Percentiles rank a stretch among this genome's conserved stretches.
phyloP scores from a whole-genome alignment of 108 stramenopile species.

The Nitzschia sp. region DNA sequence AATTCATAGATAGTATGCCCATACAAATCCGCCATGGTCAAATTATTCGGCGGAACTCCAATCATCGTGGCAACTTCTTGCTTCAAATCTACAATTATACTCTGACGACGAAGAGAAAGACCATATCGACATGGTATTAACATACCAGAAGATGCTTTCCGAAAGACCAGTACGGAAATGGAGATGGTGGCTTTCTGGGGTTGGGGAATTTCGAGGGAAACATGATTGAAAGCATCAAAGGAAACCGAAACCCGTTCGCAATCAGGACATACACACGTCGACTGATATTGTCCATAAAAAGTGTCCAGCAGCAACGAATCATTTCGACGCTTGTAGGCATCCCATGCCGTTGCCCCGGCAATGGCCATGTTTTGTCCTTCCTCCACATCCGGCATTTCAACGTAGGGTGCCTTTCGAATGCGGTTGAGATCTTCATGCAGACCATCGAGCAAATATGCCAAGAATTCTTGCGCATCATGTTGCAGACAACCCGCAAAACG shows the following conservation, averaged over 20 bases:
- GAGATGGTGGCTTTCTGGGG: slow-evolving; percentile 18
- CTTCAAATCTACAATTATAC: slow-evolving; percentile 18
- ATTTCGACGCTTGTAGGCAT: slow-evolving; percentile 62
- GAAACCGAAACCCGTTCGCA: slow-evolving; percentile 84
- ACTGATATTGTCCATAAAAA: slow-evolving; percentile 81
- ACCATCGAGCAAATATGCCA: slow-evolving; percentile 89
- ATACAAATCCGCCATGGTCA: slow-evolving; percentile 51
- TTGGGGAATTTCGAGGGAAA: slow-evolving; percentile 76
- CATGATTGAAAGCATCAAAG: slow-evolving; percentile 90
- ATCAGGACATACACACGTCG: slow-evolving; percentile 83
- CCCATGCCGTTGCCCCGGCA: slow-evolving; percentile 75
- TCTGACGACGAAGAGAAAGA: slow-evolving; percentile 14
- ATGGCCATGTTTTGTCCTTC: slow-evolving; percentile 59
- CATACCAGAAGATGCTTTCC: slow-evolving; percentile 3
- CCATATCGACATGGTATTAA: slow-evolving; percentile 18
- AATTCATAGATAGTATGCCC: slow-evolving; percentile 43
- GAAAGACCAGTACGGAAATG: slow-evolving; percentile 30
- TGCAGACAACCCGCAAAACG: slow-evolving; percentile 70
- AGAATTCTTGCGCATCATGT: slow-evolving; percentile 94
- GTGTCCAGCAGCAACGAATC: slow-evolving; percentile 76
- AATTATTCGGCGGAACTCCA: slow-evolving; percentile 18
- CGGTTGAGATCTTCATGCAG: slow-evolving; percentile 96
- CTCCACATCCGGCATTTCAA: slow-evolving; percentile 77
- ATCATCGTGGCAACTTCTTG: slow-evolving; percentile 5
- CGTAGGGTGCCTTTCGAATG: slow-evolving; percentile 87